These are phyloP conservation scores for Mytilinidion resinicola DNA, from an alignment of 495 filamentous ascomycete genomes.

Conservation along the genomic window DNA sequence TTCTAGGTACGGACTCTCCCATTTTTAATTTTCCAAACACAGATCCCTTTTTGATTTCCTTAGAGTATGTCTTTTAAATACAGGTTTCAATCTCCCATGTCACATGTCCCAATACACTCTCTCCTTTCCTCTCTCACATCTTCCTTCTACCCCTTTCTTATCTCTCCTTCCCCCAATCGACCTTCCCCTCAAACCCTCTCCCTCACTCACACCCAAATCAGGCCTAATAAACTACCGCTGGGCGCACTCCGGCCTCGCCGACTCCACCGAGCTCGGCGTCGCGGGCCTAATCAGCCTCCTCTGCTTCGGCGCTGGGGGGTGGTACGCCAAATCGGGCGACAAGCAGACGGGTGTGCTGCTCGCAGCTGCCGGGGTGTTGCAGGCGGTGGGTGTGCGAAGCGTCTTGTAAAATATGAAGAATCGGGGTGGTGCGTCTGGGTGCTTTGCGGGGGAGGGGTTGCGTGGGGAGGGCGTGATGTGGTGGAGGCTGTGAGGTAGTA, in stretches of 20 bases:
- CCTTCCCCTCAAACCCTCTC: background rate
- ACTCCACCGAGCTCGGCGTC: constrained; percentile 10
- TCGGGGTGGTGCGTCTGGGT: too few species aligned
- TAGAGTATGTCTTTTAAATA: too few species aligned
- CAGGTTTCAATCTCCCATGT: background rate
- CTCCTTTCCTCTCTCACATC: background rate
- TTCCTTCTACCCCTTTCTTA: background rate
- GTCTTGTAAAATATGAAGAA: constrained; percentile 7
- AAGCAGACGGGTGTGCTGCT: constrained; percentile 11
- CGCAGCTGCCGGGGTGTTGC: constrained; percentile 7
- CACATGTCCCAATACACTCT: too few species aligned
- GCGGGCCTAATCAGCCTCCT: constrained; percentile 14
- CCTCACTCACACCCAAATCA: background rate
- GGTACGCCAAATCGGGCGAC: constrained; percentile 17
- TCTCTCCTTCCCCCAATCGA: background rate
- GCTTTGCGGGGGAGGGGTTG: too few species aligned
- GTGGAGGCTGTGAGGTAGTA: too few species aligned
- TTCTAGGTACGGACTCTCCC: constrained; percentile 18
- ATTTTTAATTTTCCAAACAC: too few species aligned
- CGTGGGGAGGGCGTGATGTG: too few species aligned
- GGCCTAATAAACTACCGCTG: constrained; percentile 24
- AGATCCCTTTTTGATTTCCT: too few species aligned
- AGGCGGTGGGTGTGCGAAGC: constrained; percentile 5
- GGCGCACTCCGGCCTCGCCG: constrained; percentile 15
- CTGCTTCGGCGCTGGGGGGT: constrained; percentile 9